Percentiles rank a stretch among this genome's conserved stretches.
Evolutionary conservation across 176 grass and related monocot genomes (phyloP).

Genomic region (Triticum urartu): DNA sequence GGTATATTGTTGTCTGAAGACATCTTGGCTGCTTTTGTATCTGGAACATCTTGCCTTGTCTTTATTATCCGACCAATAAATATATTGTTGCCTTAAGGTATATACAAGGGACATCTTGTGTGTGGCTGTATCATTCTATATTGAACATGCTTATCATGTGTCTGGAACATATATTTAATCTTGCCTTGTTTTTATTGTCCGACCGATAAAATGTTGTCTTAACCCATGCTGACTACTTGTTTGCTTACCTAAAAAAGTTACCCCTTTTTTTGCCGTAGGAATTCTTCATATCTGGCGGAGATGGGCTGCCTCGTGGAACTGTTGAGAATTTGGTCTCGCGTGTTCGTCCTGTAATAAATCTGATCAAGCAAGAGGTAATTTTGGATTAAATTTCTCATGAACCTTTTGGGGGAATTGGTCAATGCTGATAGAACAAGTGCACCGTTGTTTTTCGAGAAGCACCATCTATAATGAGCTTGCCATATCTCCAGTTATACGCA

Average conservation of each 20-base stretch:
- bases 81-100: not conserved
- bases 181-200: not conserved
- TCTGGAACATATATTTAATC: constrained; percentile 13
- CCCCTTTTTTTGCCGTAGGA: constrained; percentile 52
- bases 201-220: constrained; percentile 27
- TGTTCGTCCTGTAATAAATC: constrained; percentile 78
- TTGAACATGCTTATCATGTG: not conserved
- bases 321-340: constrained; percentile 87
- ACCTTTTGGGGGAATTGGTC: not conserved
- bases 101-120: not conserved
- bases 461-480: not conserved
- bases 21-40: not conserved
- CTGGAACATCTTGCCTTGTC: no score
- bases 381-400: constrained; percentile 15
- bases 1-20: constrained; percentile 20
- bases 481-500: not conserved
- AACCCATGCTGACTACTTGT: not conserved
- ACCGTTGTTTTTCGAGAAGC: no score
- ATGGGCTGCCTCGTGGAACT: constrained; percentile 98
- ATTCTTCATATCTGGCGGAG: constrained; percentile 98
- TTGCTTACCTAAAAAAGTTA: not conserved
- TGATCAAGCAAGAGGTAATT: constrained; percentile 86
- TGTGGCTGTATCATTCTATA: not conserved
- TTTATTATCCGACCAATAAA: no score
- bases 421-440: not conserved